phyloP scores from a whole-genome alignment of 345 rosid genomes.

The Iberis pinnata region DNA sequence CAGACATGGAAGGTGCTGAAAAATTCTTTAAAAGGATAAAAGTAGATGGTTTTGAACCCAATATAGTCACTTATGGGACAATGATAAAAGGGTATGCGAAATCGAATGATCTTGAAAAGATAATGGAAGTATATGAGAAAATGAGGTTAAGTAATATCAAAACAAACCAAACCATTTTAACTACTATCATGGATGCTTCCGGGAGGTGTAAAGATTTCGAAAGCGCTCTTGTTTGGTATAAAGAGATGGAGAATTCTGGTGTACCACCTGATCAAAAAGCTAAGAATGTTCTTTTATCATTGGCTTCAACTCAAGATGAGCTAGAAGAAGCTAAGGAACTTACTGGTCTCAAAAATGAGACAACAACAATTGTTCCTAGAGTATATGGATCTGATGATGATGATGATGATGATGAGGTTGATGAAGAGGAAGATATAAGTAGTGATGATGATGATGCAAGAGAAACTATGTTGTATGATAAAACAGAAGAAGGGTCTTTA shows the following conservation, averaged over 20 bases:
- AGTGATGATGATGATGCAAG: conserved; percentile 21
- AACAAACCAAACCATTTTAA: conserved; percentile 74
- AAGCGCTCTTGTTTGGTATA: conserved; percentile 77
- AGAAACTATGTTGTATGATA: conserved; percentile 22
- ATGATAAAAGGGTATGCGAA: conserved; percentile 83
- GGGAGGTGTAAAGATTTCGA: conserved; percentile 76
- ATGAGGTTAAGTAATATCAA: conserved; percentile 55
- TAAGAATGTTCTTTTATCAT: conserved; percentile 69
- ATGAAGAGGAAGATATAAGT: conserved; percentile 8
- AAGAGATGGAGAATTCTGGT: conserved; percentile 70
- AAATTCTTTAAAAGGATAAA: conserved; percentile 69
- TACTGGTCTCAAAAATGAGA: conserved; percentile 34
- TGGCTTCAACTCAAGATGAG: conserved; percentile 66
- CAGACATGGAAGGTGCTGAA: conserved; percentile 92
- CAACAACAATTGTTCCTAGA: conserved; percentile 21
- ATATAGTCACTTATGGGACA: conserved; percentile 70
- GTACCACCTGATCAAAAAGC: conserved; percentile 79
- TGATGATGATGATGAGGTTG: conserved; percentile 29
- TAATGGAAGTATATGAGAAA: conserved; percentile 64
- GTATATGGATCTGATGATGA: conserved; percentile 24
- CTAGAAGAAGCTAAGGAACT: conserved; percentile 54
- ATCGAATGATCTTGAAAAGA: conserved; percentile 56
- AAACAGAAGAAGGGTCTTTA: conserved; percentile 23
- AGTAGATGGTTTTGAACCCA: conserved; percentile 62
- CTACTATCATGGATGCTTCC: conserved; percentile 80